Evolutionary conservation across 257 asterid species (phyloP), one percentile per base, ranked within the genome.

Genomic region (Mitragyna speciosa): DNA sequence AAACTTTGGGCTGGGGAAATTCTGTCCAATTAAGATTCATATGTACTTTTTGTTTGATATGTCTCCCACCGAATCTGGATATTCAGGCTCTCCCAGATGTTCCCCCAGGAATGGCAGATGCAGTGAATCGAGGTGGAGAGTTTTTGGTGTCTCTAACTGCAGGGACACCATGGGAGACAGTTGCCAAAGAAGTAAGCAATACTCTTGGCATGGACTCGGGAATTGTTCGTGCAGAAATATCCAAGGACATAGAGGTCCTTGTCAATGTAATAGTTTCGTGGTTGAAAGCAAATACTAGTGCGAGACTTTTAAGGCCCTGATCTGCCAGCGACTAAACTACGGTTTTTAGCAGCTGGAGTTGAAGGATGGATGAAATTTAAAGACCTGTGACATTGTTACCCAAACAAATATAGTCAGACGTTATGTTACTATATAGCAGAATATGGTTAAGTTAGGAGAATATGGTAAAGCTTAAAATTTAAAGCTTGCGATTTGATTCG

Each of bases 161-260:
- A 31, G 98, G 98, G 81, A 94, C 99, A 26, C 99, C 98, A 30
- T 96, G 98, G 99, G 98, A 96, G 87, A 79, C 89, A 2, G 89
- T 91, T 33, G 94, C 99, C 56, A 96, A 89, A 87, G 96, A 96
- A 82, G 88, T 93, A 61, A 87, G 97, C 70, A 87, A 61, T 64
- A 81, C 96, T 5, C 85, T 95, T 6, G 82, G 89, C 47, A 77
- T 85, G 68, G 96, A 94, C 69, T 86, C 95, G 4, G 83, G 82
- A 31, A 86, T 87, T 66, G 84, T 94, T 19, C 89, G 90, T 36
- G 69, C 92, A 30, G 88, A 89, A 64, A 87, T 74, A 39, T 78
- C 97, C 0, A 92, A 90, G 83, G 97, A 95, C 72, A 49, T 95
- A 20, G 93, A 91, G 71, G 77, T 82, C 72, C 97, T 95, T 76